Percentiles rank a stretch among this genome's conserved stretches.
phyloP scores from a whole-genome alignment of 2,329 filamentous ascomycete species.

The Ophiosphaerella herpotricha region DNA sequence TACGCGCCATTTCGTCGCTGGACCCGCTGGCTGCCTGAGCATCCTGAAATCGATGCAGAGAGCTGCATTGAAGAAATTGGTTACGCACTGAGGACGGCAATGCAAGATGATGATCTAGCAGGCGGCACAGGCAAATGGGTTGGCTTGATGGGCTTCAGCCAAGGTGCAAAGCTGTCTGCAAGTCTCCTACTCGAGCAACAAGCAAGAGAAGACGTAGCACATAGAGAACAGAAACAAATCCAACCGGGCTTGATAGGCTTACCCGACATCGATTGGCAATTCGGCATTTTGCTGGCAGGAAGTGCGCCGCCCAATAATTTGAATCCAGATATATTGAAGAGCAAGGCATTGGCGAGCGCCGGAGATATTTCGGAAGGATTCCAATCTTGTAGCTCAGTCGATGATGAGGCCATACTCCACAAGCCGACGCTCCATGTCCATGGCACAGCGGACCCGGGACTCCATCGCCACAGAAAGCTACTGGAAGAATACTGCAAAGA shows the following conservation, averaged over 20 bases:
- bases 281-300: conserved; percentile 66
- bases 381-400: conserved; percentile 42
- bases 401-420: conserved; percentile 54
- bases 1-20: conserved; percentile 68
- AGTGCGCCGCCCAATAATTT: conserved; percentile 63
- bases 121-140: conserved; percentile 53
- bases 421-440: conserved; percentile 72
- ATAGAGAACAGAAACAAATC: conserved; percentile 26
- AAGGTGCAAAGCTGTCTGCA: conserved; percentile 55
- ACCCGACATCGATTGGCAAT: conserved; percentile 54
- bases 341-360: conserved; percentile 46
- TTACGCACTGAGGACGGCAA: conserved; percentile 52
- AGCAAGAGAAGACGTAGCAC: conserved; percentile 47
- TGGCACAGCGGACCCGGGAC: conserved; percentile 63
- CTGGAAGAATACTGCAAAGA: conserved; percentile 64
- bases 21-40: conserved; percentile 66
- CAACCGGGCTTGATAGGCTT: conserved; percentile 32
- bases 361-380: conserved; percentile 52
- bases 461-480: conserved; percentile 63
- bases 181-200: conserved; percentile 63
- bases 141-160: conserved; percentile 56
- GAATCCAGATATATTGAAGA: conserved; percentile 45
- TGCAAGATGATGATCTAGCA: conserved; percentile 50
- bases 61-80: conserved; percentile 53
- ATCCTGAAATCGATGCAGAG: conserved; percentile 59